Conservation (phyloP, 1,139 yeast genomes). For the Yamadazyma mexicana region DNA sequence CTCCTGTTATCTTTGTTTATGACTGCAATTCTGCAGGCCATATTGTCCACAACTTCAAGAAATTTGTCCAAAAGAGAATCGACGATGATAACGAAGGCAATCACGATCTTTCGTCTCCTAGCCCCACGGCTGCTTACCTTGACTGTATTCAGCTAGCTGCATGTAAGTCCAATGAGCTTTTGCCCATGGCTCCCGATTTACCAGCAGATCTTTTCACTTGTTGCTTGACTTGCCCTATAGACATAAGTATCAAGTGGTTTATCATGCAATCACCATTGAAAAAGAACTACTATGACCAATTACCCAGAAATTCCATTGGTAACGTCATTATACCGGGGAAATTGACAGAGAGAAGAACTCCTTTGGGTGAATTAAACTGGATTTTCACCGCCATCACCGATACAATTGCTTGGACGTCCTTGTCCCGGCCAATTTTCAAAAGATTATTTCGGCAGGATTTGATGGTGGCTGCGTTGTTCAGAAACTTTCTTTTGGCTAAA, state of each 20-base stretch:
- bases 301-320: constrained; percentile 53
- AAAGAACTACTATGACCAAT: constrained; percentile 58
- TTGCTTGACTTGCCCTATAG: constrained; percentile 93
- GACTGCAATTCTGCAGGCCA: constrained; percentile 97
- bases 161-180: constrained; percentile 78
- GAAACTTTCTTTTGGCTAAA: constrained; percentile 88
- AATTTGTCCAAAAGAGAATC: constrained; percentile 86
- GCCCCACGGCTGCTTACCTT: constrained; percentile 68
- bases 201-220: constrained; percentile 97
- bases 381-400: constrained; percentile 97
- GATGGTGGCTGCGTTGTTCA: constrained; percentile 93
- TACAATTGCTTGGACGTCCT: constrained; percentile 95
- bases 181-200: constrained; percentile 91
- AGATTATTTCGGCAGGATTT: constrained; percentile 90
- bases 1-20: constrained; percentile 92
- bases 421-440: constrained; percentile 86
- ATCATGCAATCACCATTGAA: constrained; percentile 78
- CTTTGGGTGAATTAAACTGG: constrained; percentile 96
- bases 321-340: constrained; percentile 84
- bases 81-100: constrained; percentile 81
- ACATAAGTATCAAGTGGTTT: constrained; percentile 90
- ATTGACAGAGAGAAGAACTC: constrained; percentile 89
- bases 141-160: constrained; percentile 96
- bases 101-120: constrained; percentile 63
- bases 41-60: constrained; percentile 84